Evolutionary conservation across 352 stramenopile species (phyloP), one percentile per base, ranked within the genome.

Genomic region (Globisporangium splendens): DNA sequence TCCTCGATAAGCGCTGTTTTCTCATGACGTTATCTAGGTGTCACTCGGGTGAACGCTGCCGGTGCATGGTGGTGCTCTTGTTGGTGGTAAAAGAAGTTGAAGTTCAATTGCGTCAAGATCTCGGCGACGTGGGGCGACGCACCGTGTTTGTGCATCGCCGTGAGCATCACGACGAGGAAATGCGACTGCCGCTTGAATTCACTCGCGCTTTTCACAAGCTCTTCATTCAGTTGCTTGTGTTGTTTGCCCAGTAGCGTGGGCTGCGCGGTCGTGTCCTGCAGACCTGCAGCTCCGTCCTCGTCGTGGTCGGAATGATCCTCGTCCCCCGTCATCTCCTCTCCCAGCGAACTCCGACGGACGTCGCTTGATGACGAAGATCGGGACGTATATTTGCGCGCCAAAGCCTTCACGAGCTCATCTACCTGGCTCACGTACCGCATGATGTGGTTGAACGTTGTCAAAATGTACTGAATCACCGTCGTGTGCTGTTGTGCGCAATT

Each of bases 391-490:
- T 80, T 82, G 11, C 79, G 66, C 42, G 85, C 82, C 4, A 89
- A 54, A 0, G 57, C 66, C 4, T 69, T 70, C 21, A 89, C 66
- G 24, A 82, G 72, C 50, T 78, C 77, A 20, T 89, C 70, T 10
- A 86, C 66, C 22, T 75, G 72, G 5, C 61, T 69, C 39, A 87
- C 71, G 56, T 80, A 93, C 8, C 70, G 59, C 54, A 93, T 77
- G 24, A 91, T 75, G 31, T 89, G 79, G 50, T 91, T 88, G 59
- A 91, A 87, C 15, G 82, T 86, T 24, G 72, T 78, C 47, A 89
- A 50, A 41, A 89, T 86, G 58, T 88, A 86, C 55, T 83, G 68
- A 31, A 85, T 78, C n/a, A 90, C 77, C 0, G 67, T 75, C 43
- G 72, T 65, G 22, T 91, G 74, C 79, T 90, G 33, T 31, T 31